Evolutionary conservation across 768 basidiomycete species (phyloP).

Genomic region (Termitomyces titanicus): DNA sequence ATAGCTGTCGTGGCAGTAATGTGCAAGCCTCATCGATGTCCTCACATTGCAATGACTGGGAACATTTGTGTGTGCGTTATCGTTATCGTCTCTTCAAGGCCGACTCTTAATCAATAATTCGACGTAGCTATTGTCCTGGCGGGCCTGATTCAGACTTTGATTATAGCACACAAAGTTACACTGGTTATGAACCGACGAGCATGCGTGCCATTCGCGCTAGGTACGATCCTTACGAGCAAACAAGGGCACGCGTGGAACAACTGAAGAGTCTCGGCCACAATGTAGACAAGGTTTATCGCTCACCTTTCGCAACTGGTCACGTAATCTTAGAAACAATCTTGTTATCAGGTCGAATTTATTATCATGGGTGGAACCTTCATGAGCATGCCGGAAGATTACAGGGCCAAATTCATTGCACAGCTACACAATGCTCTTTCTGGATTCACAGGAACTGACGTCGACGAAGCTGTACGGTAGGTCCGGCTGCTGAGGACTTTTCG

Average conservation of each 20-base stretch:
- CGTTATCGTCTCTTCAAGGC: background rate
- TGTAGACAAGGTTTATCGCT: constrained; percentile 80
- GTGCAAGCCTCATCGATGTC: constrained; percentile 99
- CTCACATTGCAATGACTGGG: constrained; percentile 99
- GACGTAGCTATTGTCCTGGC: constrained; percentile 87
- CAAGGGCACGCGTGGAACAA: constrained; percentile 92
- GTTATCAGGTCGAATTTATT: constrained; percentile 75
- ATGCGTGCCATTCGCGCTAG: constrained; percentile 98
- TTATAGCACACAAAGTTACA: constrained; percentile 96
- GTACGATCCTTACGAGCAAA: constrained; percentile 95
- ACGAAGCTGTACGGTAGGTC: constrained; percentile 84
- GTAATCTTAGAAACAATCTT: background rate
- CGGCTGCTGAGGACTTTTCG: background rate
- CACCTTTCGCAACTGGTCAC: background rate
- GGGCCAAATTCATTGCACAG: constrained; percentile 90
- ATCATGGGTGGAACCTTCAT: constrained; percentile 99
- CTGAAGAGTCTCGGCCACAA: constrained; percentile 93
- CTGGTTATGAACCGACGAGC: constrained; percentile 94
- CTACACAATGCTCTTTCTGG: constrained; percentile 96
- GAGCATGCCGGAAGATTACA: constrained; percentile 98
- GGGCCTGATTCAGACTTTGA: constrained; percentile 99
- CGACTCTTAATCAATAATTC: background rate
- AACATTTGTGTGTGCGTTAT: constrained; percentile 92
- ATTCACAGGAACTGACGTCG: constrained; percentile 88
- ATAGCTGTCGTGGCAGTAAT: constrained; percentile 99